These are phyloP conservation scores for Ananas comosus DNA, from an alignment of 176 grass and related monocot species.

Conservation along the genomic window DNA sequence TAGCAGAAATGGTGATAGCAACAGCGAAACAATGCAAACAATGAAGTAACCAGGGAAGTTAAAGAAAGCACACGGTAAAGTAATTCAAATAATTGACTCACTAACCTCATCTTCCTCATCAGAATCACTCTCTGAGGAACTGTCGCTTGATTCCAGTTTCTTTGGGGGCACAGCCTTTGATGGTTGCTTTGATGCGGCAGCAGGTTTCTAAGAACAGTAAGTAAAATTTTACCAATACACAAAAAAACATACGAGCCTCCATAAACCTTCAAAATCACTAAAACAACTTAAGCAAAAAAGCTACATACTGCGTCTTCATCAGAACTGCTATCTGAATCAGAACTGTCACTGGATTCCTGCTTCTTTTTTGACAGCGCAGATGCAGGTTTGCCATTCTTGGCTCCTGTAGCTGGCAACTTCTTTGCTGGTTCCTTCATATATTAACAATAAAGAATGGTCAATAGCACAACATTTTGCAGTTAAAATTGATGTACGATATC, in stretches of 20 bases:
- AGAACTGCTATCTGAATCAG: slow-evolving; percentile 15
- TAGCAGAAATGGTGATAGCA: too few species aligned
- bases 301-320: slow-evolving; percentile 5
- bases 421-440: not conserved
- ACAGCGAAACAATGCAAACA: not conserved
- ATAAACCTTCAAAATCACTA: not conserved
- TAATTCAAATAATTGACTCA: not conserved
- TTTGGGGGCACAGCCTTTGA: not conserved
- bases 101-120: slow-evolving; percentile 30
- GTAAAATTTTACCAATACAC: too few species aligned
- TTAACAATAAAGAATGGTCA: not conserved
- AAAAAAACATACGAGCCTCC: not conserved
- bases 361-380: not conserved
- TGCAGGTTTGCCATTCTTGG: not conserved
- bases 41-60: not conserved
- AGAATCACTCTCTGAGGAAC: slow-evolving; percentile 31
- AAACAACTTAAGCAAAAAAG: not conserved
- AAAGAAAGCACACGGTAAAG: not conserved
- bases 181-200: slow-evolving; percentile 15
- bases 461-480: too few species aligned
- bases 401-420: not conserved
- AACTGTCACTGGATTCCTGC: slow-evolving; percentile 13
- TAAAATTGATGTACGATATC: too few species aligned
- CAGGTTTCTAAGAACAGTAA: slow-evolving; percentile 21
- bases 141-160: slow-evolving; percentile 19